These are phyloP conservation scores for Aristolochia californica DNA, from an alignment of 164 flowering plant species.

Conservation along the genomic window DNA sequence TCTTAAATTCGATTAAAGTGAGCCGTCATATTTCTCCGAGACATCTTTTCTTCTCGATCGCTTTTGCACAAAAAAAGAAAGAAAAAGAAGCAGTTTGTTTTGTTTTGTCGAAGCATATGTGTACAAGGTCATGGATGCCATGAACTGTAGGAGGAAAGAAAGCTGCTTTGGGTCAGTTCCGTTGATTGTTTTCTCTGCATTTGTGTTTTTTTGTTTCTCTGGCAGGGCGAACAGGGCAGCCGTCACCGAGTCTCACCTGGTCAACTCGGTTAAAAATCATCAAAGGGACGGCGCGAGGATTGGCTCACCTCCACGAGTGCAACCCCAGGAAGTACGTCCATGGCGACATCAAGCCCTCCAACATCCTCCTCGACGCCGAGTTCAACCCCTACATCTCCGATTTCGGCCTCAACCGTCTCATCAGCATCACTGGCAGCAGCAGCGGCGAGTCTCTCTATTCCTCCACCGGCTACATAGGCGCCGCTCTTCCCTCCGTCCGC, in stretches of 20 bases:
- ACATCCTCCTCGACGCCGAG: conserved; percentile 77
- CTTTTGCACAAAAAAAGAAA: too few species aligned
- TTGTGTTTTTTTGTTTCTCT: background rate
- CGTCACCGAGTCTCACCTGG: conserved; percentile 59
- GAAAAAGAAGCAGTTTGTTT: too few species aligned
- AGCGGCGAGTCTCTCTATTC: conserved; percentile 20
- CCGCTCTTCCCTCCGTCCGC: conserved; percentile 58
- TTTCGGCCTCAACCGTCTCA: conserved; percentile 71
- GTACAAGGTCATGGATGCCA: too few species aligned
- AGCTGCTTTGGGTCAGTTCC: too few species aligned
- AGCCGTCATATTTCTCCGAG: too few species aligned
- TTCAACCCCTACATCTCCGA: conserved; percentile 66
- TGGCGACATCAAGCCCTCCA: conserved; percentile 84
- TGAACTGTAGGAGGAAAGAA: too few species aligned
- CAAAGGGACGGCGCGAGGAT: conserved; percentile 71
- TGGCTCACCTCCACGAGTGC: conserved; percentile 87
- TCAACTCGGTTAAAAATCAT: conserved; percentile 55
- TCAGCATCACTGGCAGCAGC: conserved; percentile 50
- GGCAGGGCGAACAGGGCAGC: conserved; percentile 61
- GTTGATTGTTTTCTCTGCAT: too few species aligned
- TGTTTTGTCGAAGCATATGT: too few species aligned
- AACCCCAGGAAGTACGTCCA: conserved; percentile 83
- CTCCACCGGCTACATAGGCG: conserved; percentile 69
- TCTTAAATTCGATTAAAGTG: conserved; percentile 2
- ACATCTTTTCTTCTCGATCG: too few species aligned